Base-by-base conservation (phyloP, 352 stramenopile species). In the Discostella stelligera region DNA sequence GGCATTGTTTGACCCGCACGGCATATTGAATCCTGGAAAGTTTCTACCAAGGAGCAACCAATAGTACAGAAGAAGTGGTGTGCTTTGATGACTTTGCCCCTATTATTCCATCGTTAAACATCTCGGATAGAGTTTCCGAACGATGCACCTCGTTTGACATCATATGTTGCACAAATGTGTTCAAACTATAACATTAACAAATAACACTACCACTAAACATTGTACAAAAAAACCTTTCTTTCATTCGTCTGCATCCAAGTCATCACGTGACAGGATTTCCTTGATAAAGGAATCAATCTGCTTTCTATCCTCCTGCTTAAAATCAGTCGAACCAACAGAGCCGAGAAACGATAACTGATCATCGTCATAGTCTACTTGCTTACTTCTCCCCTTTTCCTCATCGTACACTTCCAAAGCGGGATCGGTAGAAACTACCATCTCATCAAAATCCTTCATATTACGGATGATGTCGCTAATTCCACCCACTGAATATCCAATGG, bases 1-100 rank as follows among this genome's bases (percentile, higher is more conserved):
- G 85, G 59, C 58, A 7, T 88, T 97, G 77, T 97, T 99, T 88
- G 96, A 99, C 81, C 96, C 96, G 1, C 90, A 96, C 71, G 90
- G 92, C 39, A 99, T 99, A 71, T 84, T 99, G 49, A 99, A 99
- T 83, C 96, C 96, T 44, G 95, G 96, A 81, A 99, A 99, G 83
- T 89, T 84, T 53, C 64, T 92, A n/a, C 84, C 86, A 61, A 62
- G 10, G 37, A 58, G 55, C 14, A 9, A 23, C 14, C n/a, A n/a
- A n/a, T n/a, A n/a, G n/a, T n/a, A n/a, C n/a, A n/a, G n/a, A n/a
- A n/a, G n/a, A n/a, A n/a, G n/a, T n/a, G n/a, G n/a, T n/a, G n/a
- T n/a, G n/a, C n/a, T n/a, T n/a, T n/a, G n/a, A n/a, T n/a, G n/a
- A n/a, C n/a, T n/a, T n/a, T n/a, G n/a, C n/a, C n/a, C n/a, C n/a